These are phyloP conservation scores for Lanmaoa pseudosensibilis DNA, from an alignment of 768 basidiomycete species.

Conservation along the genomic window DNA sequence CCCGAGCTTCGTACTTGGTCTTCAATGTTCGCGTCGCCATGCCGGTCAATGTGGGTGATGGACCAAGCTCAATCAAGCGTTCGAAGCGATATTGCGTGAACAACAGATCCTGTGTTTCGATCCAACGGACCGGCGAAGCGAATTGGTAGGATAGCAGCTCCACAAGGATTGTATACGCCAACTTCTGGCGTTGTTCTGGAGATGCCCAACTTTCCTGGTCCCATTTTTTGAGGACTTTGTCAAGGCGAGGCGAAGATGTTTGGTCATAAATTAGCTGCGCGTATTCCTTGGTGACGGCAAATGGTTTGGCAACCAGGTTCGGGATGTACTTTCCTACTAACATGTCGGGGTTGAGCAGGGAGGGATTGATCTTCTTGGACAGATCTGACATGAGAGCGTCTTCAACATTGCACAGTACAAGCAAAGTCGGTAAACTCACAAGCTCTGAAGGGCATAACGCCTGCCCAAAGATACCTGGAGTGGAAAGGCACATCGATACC, in stretches of 20 bases:
- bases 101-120: conserved; percentile 95
- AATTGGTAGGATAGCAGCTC: conserved; percentile 98
- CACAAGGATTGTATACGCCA: conserved; percentile 95
- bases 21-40: conserved; percentile 91
- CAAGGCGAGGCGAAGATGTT: conserved; percentile 91
- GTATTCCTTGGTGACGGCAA: conserved; percentile 81
- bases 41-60: conserved; percentile 92
- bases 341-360: conserved; percentile 91
- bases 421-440: conserved; percentile 53
- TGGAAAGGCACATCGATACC: conserved; percentile 99
- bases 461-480: conserved; percentile 98
- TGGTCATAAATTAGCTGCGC: conserved; percentile 96
- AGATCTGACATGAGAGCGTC: conserved; percentile 54
- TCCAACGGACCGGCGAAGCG: conserved; percentile 98
- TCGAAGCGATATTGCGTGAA: conserved; percentile 88
- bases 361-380: conserved; percentile 95
- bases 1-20: conserved; percentile 88
- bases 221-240: conserved; percentile 93
- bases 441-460: conserved; percentile 95
- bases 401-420: conserved; percentile 1
- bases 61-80: conserved; percentile 93
- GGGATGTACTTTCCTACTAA: conserved; percentile 95
- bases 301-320: conserved; percentile 89
- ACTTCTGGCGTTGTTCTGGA: conserved; percentile 80
- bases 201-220: conserved; percentile 87